Percentiles rank a stretch among this genome's conserved stretches.
phyloP scores from a whole-genome alignment of 805 yeast genomes.

The Zygotorulaspora danielsina region DNA sequence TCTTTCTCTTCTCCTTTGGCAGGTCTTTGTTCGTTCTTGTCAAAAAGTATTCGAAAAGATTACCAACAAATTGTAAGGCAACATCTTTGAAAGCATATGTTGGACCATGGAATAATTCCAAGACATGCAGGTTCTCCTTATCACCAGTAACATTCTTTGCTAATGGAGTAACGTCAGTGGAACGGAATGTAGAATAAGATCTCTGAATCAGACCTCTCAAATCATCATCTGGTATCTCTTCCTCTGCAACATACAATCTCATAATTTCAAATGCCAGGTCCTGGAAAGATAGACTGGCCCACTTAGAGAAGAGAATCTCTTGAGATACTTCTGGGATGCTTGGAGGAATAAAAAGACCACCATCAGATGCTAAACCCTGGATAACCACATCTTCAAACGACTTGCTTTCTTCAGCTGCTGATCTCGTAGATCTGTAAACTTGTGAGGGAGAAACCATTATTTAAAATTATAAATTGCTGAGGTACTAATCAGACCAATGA shows the following conservation, averaged over 20 bases:
- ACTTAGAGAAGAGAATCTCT: conserved; percentile 50
- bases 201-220: conserved; percentile 55
- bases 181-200: conserved; percentile 89
- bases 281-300: conserved; percentile 75
- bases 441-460: conserved; percentile 41
- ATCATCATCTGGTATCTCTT: conserved; percentile 71
- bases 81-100: conserved; percentile 99
- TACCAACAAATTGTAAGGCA: conserved; percentile 96
- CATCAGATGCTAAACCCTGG: conserved; percentile 93
- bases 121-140: conserved; percentile 57
- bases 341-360: conserved; percentile 91
- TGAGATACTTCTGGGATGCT: conserved; percentile 63
- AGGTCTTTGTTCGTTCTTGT: conserved; percentile 60
- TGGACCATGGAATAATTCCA: conserved; percentile 98
- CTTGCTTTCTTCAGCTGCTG: conserved; percentile 45
- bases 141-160: conserved; percentile 52
- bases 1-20: conserved; percentile 59
- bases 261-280: conserved; percentile 84
- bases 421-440: conserved; percentile 78
- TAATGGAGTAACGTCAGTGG: conserved; percentile 84
- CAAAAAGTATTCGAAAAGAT: conserved; percentile 88
- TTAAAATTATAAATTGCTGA: no score
- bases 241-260: conserved; percentile 66
- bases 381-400: conserved; percentile 79
- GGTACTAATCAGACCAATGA: no score